Evolutionary conservation across 2,329 filamentous ascomycete genomes (phyloP).

Genomic region (Aotearoamyces nothofagi): DNA sequence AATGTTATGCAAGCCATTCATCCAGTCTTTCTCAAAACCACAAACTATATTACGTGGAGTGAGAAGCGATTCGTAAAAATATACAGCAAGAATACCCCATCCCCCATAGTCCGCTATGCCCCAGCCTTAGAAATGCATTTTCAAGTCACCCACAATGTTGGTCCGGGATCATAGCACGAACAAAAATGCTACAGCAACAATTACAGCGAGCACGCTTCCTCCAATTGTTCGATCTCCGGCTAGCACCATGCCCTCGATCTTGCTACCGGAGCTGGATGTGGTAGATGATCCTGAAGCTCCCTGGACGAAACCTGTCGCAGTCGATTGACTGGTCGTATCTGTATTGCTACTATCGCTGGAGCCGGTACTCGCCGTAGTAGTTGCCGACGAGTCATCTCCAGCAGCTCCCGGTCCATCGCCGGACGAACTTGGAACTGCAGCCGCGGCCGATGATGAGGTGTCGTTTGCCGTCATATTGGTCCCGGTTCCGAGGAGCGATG

Average conservation of each 20-base stretch:
- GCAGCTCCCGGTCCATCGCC: conserved; percentile 29
- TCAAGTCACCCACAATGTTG: too few relatives aligned
- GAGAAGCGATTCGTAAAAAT: too few relatives aligned
- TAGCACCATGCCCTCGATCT: conserved; percentile 10
- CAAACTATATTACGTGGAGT: too few relatives aligned
- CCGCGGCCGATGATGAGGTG: conserved; percentile 21
- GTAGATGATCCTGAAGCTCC: conserved; percentile 9
- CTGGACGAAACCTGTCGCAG: conserved; percentile 16
- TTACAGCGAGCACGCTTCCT: conserved; percentile 16
- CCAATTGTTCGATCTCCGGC: conserved; percentile 13
- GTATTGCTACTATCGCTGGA: not conserved
- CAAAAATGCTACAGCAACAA: conserved; percentile 12
- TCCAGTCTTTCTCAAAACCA: too few relatives aligned
- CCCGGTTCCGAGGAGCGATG: conserved; percentile 69
- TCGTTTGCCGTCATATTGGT: conserved; percentile 47
- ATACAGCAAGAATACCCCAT: too few relatives aligned
- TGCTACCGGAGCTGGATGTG: conserved; percentile 5
- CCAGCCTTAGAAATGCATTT: too few relatives aligned
- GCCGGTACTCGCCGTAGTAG: conserved; percentile 12
- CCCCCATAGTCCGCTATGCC: too few relatives aligned
- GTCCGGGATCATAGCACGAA: conserved; percentile 17
- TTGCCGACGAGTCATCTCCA: conserved; percentile 7
- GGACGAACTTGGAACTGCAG: conserved; percentile 31
- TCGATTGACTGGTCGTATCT: not conserved
- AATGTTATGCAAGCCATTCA: too few relatives aligned